These are phyloP conservation scores for Porodaedalea pini DNA, from an alignment of 1,284 basidiomycete genomes.

Conservation along the genomic window DNA sequence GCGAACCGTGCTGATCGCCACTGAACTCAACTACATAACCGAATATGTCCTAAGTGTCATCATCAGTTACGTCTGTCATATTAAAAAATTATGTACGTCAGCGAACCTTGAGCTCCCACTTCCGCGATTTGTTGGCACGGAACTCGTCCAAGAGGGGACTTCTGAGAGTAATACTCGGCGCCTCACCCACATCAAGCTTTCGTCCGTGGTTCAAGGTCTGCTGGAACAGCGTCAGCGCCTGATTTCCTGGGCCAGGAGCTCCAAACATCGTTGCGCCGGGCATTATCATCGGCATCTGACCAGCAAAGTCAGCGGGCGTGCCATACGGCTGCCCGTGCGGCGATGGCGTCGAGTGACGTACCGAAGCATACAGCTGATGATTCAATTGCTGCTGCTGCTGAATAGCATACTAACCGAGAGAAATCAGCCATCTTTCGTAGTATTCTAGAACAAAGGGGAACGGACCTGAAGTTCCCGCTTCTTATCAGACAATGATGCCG, in stretches of 20 bases:
- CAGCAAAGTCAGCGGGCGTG: constrained; percentile 44
- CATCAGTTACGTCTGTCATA: constrained; percentile 25
- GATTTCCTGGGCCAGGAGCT: constrained; percentile 29
- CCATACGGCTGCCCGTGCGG: constrained; percentile 38
- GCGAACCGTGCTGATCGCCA: constrained; percentile 89
- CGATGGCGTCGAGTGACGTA: constrained; percentile 39
- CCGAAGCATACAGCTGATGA: constrained; percentile 38
- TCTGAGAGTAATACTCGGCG: constrained; percentile 28
- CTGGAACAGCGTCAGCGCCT: constrained; percentile 39
- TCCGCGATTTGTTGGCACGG: constrained; percentile 71
- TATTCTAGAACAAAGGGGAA: neutral
- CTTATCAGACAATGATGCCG: constrained; percentile 49
- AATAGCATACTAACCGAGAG: constrained; percentile 40
- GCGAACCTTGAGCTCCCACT: constrained; percentile 77
- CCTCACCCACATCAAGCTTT: constrained; percentile 36
- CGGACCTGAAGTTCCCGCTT: constrained; percentile 57
- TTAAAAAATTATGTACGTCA: constrained; percentile 8
- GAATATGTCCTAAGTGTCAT: constrained; percentile 65
- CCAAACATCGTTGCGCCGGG: constrained; percentile 43
- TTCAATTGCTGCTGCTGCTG: constrained; percentile 40
- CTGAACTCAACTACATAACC: constrained; percentile 92
- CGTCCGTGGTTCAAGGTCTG: constrained; percentile 40
- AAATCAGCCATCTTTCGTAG: neutral
- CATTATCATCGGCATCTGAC: constrained; percentile 43
- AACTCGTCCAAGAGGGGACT: constrained; percentile 83